A percentile compares a stretch with the other conserved stretches of the same genome.
Evolutionary conservation across 1,284 basidiomycete species (phyloP).

Genomic region (Sphaerobolus stellatus): DNA sequence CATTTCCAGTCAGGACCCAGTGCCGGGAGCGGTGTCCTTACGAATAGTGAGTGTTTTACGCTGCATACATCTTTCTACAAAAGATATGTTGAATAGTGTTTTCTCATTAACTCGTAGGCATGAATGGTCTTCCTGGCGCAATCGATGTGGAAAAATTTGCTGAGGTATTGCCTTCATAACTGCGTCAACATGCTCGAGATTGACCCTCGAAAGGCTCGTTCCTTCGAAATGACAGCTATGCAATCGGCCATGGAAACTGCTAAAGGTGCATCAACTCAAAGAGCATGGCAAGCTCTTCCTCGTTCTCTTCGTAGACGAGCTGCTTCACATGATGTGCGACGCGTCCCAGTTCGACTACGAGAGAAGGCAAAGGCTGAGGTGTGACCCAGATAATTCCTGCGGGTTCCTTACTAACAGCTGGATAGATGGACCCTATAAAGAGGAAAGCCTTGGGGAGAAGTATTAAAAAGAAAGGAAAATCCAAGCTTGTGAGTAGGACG

Average conservation of each 20-base stretch:
- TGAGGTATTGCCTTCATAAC: conserved; percentile 50
- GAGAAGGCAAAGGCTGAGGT: conserved; percentile 83
- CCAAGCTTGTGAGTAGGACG: conserved; percentile 49
- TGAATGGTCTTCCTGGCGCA: conserved; percentile 63
- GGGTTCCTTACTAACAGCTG: background rate
- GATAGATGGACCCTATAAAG: conserved; percentile 75
- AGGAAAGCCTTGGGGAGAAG: conserved; percentile 53
- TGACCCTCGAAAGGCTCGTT: conserved; percentile 60
- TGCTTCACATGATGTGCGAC: conserved; percentile 87
- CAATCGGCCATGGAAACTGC: conserved; percentile 79
- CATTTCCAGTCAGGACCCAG: conserved; percentile 48
- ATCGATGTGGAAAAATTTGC: conserved; percentile 87
- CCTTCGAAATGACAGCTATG: conserved; percentile 87
- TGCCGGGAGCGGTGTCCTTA: background rate
- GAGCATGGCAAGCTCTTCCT: conserved; percentile 89
- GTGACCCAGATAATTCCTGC: conserved; percentile 15
- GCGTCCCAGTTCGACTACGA: conserved; percentile 80
- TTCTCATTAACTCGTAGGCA: conserved; percentile 36
- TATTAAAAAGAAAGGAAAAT: conserved; percentile 58
- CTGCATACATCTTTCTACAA: background rate
- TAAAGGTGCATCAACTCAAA: conserved; percentile 59
- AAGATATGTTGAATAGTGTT: background rate
- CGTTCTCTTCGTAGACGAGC: conserved; percentile 86
- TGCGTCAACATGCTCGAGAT: background rate
- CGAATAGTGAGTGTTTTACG: conserved; percentile 14